Conservation (phyloP, 805 yeast species). For the Saturnispora sekii region DNA sequence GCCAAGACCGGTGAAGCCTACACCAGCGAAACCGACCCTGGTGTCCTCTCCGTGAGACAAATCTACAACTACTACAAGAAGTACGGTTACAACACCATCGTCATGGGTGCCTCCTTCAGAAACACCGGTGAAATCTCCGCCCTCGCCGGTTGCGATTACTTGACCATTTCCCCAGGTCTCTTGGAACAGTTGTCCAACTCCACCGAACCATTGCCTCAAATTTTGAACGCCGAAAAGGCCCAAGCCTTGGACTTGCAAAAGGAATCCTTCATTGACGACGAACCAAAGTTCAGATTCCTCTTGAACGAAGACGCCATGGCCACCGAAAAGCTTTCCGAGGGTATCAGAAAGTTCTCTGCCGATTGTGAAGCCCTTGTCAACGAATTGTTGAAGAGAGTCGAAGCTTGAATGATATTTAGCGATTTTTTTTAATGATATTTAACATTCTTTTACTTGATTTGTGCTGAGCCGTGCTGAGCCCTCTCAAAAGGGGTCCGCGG, state of each 20-base stretch:
- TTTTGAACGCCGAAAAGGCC: conserved; percentile 64
- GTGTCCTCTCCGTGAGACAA: conserved; percentile 80
- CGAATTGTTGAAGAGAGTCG: conserved; percentile 45
- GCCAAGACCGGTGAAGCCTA: conserved; percentile 84
- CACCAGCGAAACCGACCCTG: conserved; percentile 81
- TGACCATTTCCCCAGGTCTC: conserved; percentile 89
- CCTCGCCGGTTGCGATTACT: conserved; percentile 92
- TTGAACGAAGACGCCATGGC: conserved; percentile 98
- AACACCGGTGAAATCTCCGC: conserved; percentile 92
- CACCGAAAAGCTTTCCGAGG: conserved; percentile 93
- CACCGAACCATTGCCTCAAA: conserved; percentile 66
- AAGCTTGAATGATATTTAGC: conserved; percentile 9
- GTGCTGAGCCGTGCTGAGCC: conserved; percentile 1
- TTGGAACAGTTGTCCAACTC: conserved; percentile 84
- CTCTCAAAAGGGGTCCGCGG: not conserved
- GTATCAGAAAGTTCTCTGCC: conserved; percentile 94
- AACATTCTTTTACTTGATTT: not conserved
- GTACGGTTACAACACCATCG: conserved; percentile 91
- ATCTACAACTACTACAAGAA: conserved; percentile 98
- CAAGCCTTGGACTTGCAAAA: conserved; percentile 46
- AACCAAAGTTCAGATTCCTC: conserved; percentile 79
- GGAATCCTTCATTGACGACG: conserved; percentile 77
- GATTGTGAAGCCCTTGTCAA: conserved; percentile 76
- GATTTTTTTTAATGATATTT: not conserved
- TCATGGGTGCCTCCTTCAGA: conserved; percentile 99